phyloP scores from a whole-genome alignment of 495 filamentous ascomycete species.

The Podospora australis region DNA sequence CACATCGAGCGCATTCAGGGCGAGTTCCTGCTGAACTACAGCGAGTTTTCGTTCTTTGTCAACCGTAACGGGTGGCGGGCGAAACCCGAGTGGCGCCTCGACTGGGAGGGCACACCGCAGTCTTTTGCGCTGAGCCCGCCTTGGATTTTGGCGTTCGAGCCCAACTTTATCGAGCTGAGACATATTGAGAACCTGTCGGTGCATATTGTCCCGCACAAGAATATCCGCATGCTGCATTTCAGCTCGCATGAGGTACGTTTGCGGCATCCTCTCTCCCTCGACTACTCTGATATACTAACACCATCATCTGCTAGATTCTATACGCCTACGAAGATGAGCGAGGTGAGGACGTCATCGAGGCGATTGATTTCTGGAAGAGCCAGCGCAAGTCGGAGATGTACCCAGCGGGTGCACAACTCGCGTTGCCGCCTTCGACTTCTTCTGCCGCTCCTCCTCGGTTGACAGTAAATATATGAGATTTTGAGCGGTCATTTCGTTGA shows the following conservation, averaged over 20 bases:
- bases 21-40: constrained; percentile 97
- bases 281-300: no score
- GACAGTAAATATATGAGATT: background rate
- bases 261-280: no score
- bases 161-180: constrained; percentile 96
- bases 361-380: constrained; percentile 92
- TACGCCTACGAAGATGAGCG: constrained; percentile 96
- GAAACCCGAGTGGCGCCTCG: constrained; percentile 90
- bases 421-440: background rate
- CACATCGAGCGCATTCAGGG: constrained; percentile 94
- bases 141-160: constrained; percentile 96
- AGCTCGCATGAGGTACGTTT: constrained; percentile 84
- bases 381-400: constrained; percentile 37
- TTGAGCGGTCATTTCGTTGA: background rate
- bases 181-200: constrained; percentile 89
- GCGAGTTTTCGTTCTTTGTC: constrained; percentile 97
- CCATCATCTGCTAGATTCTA: constrained; percentile 67
- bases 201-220: constrained; percentile 90
- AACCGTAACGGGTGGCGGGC: constrained; percentile 98
- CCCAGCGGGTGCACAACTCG: background rate
- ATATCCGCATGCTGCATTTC: constrained; percentile 94
- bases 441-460: background rate
- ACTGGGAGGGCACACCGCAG: constrained; percentile 91
- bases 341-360: constrained; percentile 91
- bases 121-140: constrained; percentile 89